A percentile compares a stretch with the other conserved stretches of the same genome.
phyloP scores from a whole-genome alignment of 345 rosid genomes.

The Aurinia saxatilis region DNA sequence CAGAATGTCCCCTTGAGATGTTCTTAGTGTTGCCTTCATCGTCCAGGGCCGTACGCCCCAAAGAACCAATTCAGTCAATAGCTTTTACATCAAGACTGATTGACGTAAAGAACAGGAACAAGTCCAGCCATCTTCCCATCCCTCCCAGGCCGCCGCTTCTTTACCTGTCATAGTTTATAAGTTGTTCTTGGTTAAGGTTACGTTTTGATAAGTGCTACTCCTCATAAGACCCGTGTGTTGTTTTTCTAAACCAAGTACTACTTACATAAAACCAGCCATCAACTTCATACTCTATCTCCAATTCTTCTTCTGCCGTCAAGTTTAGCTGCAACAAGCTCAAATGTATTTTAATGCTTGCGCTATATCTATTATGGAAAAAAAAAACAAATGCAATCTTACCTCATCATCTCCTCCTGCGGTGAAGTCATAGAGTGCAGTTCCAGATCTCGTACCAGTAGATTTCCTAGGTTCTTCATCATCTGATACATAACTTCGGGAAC shows the following conservation, averaged over 20 bases:
- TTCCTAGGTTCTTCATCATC: slow-evolving; percentile 53
- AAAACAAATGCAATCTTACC: slow-evolving; percentile 30
- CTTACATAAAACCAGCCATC: slow-evolving; percentile 99
- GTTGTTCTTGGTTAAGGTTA: neutral
- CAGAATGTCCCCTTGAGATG: neutral
- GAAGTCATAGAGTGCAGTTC: slow-evolving; percentile 90
- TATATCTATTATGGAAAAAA: neutral
- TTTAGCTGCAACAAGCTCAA: slow-evolving; percentile 60
- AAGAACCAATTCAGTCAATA: neutral
- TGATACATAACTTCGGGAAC: slow-evolving; percentile 59
- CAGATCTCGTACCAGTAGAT: slow-evolving; percentile 59
- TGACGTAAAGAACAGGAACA: slow-evolving; percentile 93
- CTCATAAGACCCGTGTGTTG: neutral
- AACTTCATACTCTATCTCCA: slow-evolving; percentile 93
- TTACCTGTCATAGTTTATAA: slow-evolving; percentile 53
- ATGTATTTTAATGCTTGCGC: neutral
- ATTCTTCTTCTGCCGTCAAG: slow-evolving; percentile 87
- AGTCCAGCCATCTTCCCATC: slow-evolving; percentile 97
- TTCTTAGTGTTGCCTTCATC: neutral
- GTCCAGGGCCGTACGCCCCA: neutral
- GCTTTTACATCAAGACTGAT: slow-evolving; percentile 32
- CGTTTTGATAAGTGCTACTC: neutral
- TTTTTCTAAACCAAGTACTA: slow-evolving; percentile 15
- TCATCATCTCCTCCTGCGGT: slow-evolving; percentile 99
- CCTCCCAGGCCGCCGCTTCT: slow-evolving; percentile 95